Percentiles rank a stretch among this genome's conserved stretches.
Evolutionary conservation across 441 rosid genomes (phyloP).

Genomic region (Hypseocharis bilobata): DNA sequence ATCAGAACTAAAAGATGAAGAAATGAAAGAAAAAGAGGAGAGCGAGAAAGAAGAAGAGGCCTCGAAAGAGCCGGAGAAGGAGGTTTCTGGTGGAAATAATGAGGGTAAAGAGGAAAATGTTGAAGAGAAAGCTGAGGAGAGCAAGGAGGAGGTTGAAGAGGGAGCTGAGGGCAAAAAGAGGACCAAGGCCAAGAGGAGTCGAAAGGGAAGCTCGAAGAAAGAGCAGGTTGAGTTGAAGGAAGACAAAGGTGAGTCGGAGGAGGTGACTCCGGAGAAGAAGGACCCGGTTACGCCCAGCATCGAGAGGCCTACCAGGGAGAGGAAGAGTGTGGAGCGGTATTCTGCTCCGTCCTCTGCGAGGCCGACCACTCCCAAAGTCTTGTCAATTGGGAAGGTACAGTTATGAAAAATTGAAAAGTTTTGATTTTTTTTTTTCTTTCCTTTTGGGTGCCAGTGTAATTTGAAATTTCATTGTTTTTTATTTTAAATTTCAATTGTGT

Average conservation of each 20-base stretch:
- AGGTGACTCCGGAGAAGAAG: constrained; percentile 20
- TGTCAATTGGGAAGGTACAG: constrained; percentile 63
- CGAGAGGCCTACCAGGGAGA: constrained; percentile 80
- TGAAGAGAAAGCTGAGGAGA: constrained; percentile 20
- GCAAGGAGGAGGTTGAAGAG: constrained; percentile 16
- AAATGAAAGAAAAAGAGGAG: constrained; percentile 17
- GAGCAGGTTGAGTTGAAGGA: constrained; percentile 21
- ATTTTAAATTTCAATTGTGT: no score
- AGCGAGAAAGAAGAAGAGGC: neutral
- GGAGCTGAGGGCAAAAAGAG: neutral
- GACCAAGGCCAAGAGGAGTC: constrained; percentile 20
- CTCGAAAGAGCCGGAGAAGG: neutral
- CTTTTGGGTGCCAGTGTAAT: neutral
- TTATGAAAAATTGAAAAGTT: neutral
- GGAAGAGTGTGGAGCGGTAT: constrained; percentile 80
- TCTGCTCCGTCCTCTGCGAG: constrained; percentile 45
- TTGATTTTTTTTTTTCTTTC: neutral
- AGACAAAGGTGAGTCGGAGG: constrained; percentile 24
- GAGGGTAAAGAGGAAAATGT: constrained; percentile 17
- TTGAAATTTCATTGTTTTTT: neutral
- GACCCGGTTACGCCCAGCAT: constrained; percentile 49
- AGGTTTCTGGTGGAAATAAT: constrained; percentile 1
- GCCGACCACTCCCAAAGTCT: constrained; percentile 44
- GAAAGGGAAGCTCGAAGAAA: constrained; percentile 28
- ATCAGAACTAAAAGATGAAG: constrained; percentile 9